Evolutionary conservation across 2,329 filamentous ascomycete genomes (phyloP).

Genomic region (Aspergillus ochraceus): DNA sequence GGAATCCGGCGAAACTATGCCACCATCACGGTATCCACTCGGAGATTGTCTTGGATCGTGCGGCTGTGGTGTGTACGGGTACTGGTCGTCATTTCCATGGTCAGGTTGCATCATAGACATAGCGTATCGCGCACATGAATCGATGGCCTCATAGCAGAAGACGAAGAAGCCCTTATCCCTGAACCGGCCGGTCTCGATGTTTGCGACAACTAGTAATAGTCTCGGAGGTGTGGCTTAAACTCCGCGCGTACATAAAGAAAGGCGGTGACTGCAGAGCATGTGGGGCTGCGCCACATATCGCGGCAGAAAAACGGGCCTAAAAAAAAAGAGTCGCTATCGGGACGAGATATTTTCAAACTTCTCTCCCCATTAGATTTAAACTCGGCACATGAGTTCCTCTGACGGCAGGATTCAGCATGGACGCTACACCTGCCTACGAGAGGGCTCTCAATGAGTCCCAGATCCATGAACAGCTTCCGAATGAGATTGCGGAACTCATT

Average conservation of each 20-base stretch:
- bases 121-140: slow-evolving; percentile 23
- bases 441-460: slow-evolving; percentile 56
- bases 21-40: slow-evolving; percentile 23
- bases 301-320: slow-evolving; percentile 22
- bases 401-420: slow-evolving; percentile 38
- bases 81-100: slow-evolving; percentile 16
- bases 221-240: slow-evolving; percentile 29
- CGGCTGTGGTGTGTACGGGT: slow-evolving; percentile 14
- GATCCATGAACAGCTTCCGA: slow-evolving; percentile 62
- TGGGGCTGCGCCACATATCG: slow-evolving; percentile 29
- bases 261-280: slow-evolving; percentile 28
- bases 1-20: slow-evolving; percentile 10
- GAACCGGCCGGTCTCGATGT: slow-evolving; percentile 3
- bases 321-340: slow-evolving; percentile 33
- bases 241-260: slow-evolving; percentile 16
- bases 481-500: slow-evolving; percentile 68
- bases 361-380: neutral
- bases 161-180: slow-evolving; percentile 14
- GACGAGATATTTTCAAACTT: slow-evolving; percentile 12
- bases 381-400: slow-evolving; percentile 28
- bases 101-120: slow-evolving; percentile 27
- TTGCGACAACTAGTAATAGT: slow-evolving; percentile 12
- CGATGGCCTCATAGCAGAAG: slow-evolving; percentile 19
- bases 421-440: slow-evolving; percentile 41
- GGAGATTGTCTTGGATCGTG: slow-evolving; percentile 11